These are phyloP conservation scores for Panicum virgatum DNA, from an alignment of 202 grass and related monocot species.

Conservation along the genomic window DNA sequence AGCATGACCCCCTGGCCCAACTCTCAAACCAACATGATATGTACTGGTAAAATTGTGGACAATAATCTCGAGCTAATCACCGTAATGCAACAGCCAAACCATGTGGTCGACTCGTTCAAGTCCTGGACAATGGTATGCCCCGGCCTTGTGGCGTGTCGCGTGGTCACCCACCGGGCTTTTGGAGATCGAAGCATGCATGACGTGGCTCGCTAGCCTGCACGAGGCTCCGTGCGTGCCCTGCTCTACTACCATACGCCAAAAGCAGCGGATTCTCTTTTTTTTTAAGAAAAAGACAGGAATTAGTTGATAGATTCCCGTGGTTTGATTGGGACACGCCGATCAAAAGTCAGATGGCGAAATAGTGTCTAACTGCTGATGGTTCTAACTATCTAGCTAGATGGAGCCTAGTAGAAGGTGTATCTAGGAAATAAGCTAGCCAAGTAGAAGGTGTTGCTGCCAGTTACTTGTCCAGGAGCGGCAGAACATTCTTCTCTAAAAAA, in stretches of 20 bases:
- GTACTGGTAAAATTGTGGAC: neutral
- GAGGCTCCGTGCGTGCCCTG: neutral
- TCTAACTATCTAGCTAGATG: too few species aligned
- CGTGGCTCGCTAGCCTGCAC: neutral
- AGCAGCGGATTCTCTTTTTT: neutral
- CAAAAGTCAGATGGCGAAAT: too few species aligned
- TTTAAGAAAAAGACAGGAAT: neutral
- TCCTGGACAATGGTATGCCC: too few species aligned
- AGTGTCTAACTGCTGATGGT: too few species aligned
- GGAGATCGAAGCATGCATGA: neutral
- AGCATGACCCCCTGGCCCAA: neutral
- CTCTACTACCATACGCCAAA: neutral
- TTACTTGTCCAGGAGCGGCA: too few species aligned
- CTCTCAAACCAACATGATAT: neutral
- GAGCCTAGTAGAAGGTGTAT: too few species aligned
- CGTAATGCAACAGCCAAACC: neutral
- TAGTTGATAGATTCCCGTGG: neutral
- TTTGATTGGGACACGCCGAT: neutral
- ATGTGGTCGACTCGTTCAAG: too few species aligned
- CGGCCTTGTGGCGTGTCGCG: slow-evolving; percentile 21
- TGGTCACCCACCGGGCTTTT: neutral
- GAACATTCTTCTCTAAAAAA: too few species aligned
- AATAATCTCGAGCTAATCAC: slow-evolving; percentile 22
- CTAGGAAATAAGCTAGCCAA: too few species aligned
- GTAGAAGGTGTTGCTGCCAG: too few species aligned